These are phyloP conservation scores for Alisma plantagoaquatica DNA, from an alignment of 106 monocot genomes.

Conservation along the genomic window DNA sequence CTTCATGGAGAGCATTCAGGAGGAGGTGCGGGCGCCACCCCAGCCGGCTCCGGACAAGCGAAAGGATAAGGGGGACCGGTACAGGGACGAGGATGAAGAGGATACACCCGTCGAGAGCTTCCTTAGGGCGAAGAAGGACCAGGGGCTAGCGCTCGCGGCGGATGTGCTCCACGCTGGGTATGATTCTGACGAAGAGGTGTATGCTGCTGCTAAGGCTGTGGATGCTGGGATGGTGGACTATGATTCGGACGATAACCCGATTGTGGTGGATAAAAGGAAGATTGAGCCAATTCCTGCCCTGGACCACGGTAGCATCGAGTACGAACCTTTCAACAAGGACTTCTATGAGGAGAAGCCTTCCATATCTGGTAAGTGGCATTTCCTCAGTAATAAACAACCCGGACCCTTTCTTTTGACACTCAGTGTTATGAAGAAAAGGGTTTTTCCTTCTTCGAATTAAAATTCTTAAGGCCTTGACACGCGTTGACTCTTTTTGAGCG, in stretches of 20 bases:
- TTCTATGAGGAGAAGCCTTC: conserved; percentile 90
- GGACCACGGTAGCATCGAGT: conserved; percentile 77
- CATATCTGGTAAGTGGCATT: conserved; percentile 45
- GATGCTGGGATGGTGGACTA: conserved; percentile 96
- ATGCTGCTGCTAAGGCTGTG: conserved; percentile 94
- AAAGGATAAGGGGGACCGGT: conserved; percentile 28
- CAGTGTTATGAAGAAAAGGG: too few relatives aligned
- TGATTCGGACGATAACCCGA: conserved; percentile 87
- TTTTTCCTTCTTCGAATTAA: not conserved
- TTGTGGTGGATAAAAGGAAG: conserved; percentile 82
- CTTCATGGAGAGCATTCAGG: conserved; percentile 90
- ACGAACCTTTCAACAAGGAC: conserved; percentile 84
- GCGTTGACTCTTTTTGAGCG: not conserved
- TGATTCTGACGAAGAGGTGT: conserved; percentile 93
- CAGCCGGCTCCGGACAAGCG: conserved; percentile 16
- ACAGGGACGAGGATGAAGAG: conserved; percentile 49
- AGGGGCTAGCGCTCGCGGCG: conserved; percentile 67
- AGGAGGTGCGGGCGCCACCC: conserved; percentile 56
- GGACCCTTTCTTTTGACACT: too few relatives aligned
- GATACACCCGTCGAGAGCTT: conserved; percentile 95
- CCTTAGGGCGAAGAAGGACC: conserved; percentile 86
- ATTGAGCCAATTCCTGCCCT: conserved; percentile 82
- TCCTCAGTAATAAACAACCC: too few relatives aligned
- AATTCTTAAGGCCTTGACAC: not conserved
- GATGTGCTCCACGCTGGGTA: conserved; percentile 84